phyloP scores from a whole-genome alignment of 345 rosid species.

The Trapa bicornis region DNA sequence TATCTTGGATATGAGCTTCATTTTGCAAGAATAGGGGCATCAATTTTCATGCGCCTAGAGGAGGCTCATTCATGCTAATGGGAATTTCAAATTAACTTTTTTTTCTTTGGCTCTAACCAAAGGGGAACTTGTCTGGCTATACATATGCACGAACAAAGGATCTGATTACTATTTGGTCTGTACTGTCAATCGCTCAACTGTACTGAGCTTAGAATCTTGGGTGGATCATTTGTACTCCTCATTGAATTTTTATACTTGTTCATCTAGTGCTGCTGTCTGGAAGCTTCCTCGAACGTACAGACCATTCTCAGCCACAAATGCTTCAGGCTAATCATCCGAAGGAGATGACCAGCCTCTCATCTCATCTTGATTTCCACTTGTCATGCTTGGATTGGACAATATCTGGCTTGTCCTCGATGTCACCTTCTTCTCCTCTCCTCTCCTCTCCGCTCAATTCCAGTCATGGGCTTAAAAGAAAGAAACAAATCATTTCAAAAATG shows the following conservation, averaged over 20 bases:
- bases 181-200: not conserved
- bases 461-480: not conserved
- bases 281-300: not conserved
- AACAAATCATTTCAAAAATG: conserved; percentile 12
- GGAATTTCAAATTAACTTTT: conserved; percentile 54
- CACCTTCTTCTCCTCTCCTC: not conserved
- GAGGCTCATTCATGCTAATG: conserved; percentile 57
- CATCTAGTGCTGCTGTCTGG: too few relatives aligned
- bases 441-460: too few relatives aligned
- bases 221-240: conserved; percentile 3
- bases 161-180: too few relatives aligned
- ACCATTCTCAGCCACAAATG: conserved; percentile 41
- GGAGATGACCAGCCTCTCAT: conserved; percentile 16
- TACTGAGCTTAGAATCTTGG: not conserved
- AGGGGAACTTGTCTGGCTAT: too few relatives aligned
- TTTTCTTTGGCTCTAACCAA: too few relatives aligned
- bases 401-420: conserved; percentile 17
- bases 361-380: conserved; percentile 36
- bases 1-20: conserved; percentile 66
- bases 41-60: conserved; percentile 58
- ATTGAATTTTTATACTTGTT: not conserved
- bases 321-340: not conserved
- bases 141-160: too few relatives aligned
- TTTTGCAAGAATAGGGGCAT: conserved; percentile 37
- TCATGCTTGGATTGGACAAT: conserved; percentile 25